phyloP scores from a whole-genome alignment of 2,329 filamentous ascomycete genomes.

The Beauveria sp. region DNA sequence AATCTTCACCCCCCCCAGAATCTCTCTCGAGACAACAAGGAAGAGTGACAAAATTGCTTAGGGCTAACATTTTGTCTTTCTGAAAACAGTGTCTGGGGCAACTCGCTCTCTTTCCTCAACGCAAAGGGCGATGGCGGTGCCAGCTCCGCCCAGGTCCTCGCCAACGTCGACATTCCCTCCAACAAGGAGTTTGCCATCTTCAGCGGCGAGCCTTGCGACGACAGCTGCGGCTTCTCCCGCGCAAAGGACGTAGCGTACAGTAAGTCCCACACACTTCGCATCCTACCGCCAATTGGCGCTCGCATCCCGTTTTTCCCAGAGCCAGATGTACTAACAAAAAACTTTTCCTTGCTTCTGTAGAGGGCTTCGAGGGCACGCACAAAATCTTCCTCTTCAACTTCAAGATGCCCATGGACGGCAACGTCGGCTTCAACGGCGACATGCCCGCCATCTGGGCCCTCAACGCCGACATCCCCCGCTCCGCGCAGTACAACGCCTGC shows the following conservation, averaged over 20 bases:
- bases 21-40: neutral
- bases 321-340: too few relatives aligned
- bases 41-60: too few relatives aligned
- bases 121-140: conserved; percentile 32
- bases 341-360: conserved; percentile 25
- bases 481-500: conserved; percentile 62
- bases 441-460: conserved; percentile 72
- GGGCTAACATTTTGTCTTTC: neutral
- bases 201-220: conserved; percentile 34
- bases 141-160: conserved; percentile 31
- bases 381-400: conserved; percentile 72
- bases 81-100: conserved; percentile 32
- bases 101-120: conserved; percentile 39
- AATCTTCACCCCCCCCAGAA: conserved; percentile 16
- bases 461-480: conserved; percentile 64
- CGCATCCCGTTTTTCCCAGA: too few relatives aligned
- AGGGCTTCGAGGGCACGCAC: conserved; percentile 62
- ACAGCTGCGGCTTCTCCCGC: conserved; percentile 36
- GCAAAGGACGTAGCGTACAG: conserved; percentile 37
- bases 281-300: too few relatives aligned
- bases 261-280: conserved; percentile 17
- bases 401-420: conserved; percentile 57
- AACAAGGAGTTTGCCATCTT: conserved; percentile 40
- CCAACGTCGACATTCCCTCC: conserved; percentile 32
- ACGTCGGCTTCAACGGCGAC: conserved; percentile 47